These are phyloP conservation scores for Asterionellopsis glacialis DNA, from an alignment of 108 stramenopile genomes.

Conservation along the genomic window DNA sequence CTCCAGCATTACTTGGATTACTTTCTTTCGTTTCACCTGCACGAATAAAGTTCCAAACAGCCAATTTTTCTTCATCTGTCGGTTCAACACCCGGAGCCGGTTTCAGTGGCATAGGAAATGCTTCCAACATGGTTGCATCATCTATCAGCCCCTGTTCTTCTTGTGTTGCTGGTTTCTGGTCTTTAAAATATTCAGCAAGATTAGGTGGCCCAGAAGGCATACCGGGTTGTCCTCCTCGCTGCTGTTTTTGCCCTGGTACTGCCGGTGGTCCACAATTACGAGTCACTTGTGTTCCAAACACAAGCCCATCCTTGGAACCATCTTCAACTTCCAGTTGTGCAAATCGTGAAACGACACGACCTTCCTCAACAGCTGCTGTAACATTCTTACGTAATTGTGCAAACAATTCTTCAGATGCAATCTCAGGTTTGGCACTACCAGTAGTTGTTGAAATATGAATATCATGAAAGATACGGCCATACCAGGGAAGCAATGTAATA, in stretches of 20 bases:
- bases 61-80: neutral
- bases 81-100: neutral
- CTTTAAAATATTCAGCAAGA: neutral
- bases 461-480: conserved; percentile 9
- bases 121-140: neutral
- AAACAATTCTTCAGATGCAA: neutral
- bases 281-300: too few species aligned
- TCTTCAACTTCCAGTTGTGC: conserved; percentile 3
- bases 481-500: conserved; percentile 7
- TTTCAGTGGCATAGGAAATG: too few species aligned
- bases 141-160: conserved; percentile 7
- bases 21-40: neutral
- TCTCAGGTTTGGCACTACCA: neutral
- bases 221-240: too few species aligned
- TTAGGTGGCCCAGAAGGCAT: neutral
- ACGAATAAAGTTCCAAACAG: conserved; percentile 11
- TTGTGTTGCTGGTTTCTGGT: conserved; percentile 6
- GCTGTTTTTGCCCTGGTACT: too few species aligned
- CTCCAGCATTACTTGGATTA: too few species aligned
- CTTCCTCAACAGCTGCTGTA: neutral
- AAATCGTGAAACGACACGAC: conserved; percentile 3
- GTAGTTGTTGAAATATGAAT: conserved; percentile 3
- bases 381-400: neutral
- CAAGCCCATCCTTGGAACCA: too few species aligned
- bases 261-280: too few species aligned